Evolutionary conservation across 805 yeast species (phyloP), one percentile per base, ranked within the genome.

Genomic region (Brettanomyces nanus): DNA sequence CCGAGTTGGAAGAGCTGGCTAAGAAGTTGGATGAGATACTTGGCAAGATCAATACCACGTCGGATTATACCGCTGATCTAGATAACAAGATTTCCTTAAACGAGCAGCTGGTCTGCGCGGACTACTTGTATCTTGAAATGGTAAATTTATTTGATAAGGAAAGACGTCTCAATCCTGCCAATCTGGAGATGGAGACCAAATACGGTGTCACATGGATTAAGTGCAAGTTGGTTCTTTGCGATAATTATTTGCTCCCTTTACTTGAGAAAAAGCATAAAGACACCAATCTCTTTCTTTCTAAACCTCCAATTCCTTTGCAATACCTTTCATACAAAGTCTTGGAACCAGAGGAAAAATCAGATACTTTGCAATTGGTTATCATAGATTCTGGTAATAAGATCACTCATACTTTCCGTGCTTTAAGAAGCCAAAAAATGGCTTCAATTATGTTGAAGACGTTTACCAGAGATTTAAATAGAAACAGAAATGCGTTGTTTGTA

Each of bases 181-280:
- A 58, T 4, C 31, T 58, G 2, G 50, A 48, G 4, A 25, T 53
- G 11, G 45, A 47, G 29, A 39, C 50, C 18, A 45, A 45, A 31
- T 34, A 40, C 4, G 39, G 45, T 22, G 53, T 65, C 28, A 64
- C 70, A 2, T 61, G 70, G 46, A 71, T 68, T 46, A 58, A 63
- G 40, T 60, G 70, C 20, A 52, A 63, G 18, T 52, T 72, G 26
- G 65, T 63, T 36, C 63, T 68, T 19, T 62, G 69, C 46, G 63
- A 58, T 43, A 56, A 56, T 32, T 57, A 53, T 38, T 32, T 58
- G 19, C 44, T 55, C 7, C 51, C 54, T 4, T 36, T 57, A 27
- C 31, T 32, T 11, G 26, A 45, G 2, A 51, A 45, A 27, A 41
- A 46, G 13, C 50, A 43, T n/a, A 43, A 40, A 19, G 50, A 44